Evolutionary conservation across 2,329 filamentous ascomycete genomes (phyloP).

Genomic region (Talaromyces sp.): DNA sequence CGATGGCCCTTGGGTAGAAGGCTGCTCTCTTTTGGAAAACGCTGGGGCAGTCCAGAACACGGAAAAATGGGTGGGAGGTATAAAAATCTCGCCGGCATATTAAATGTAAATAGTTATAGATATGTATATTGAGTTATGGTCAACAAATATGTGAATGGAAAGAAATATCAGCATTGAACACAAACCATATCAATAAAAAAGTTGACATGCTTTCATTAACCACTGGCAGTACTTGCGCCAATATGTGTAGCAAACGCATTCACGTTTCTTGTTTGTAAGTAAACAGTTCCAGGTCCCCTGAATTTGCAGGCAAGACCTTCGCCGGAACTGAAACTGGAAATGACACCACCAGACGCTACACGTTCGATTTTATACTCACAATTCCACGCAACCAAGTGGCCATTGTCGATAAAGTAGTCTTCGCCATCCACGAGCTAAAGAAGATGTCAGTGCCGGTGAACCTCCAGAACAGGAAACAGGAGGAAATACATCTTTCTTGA

Average conservation of each 20-base stretch:
- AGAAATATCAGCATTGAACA: background rate
- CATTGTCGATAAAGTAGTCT: conserved; percentile 88
- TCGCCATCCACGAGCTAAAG: conserved; percentile 56
- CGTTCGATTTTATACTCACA: conserved; percentile 89
- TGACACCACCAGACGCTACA: conserved; percentile 81
- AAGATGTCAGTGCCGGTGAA: background rate
- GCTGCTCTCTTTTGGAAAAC: background rate
- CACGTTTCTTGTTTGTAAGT: conserved; percentile 86
- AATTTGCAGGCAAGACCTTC: conserved; percentile 96
- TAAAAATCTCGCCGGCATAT: too few relatives aligned
- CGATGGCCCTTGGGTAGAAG: conserved; percentile 4
- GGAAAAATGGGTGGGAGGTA: background rate
- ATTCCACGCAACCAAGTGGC: conserved; percentile 94
- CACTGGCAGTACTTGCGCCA: conserved; percentile 32
- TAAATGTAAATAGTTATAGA: too few relatives aligned
- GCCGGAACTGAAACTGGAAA: conserved; percentile 74
- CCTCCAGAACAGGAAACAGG: background rate
- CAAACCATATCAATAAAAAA: too few relatives aligned
- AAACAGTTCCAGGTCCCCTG: conserved; percentile 81
- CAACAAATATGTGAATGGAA: background rate
- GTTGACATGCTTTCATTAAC: conserved; percentile 6
- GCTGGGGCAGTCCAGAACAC: background rate
- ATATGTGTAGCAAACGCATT: conserved; percentile 56
- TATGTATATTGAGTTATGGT: too few relatives aligned
- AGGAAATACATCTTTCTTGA: conserved; percentile 73